Conservation (phyloP, 73 alveolate genomes). For the Diophrys appendiculata region DNA sequence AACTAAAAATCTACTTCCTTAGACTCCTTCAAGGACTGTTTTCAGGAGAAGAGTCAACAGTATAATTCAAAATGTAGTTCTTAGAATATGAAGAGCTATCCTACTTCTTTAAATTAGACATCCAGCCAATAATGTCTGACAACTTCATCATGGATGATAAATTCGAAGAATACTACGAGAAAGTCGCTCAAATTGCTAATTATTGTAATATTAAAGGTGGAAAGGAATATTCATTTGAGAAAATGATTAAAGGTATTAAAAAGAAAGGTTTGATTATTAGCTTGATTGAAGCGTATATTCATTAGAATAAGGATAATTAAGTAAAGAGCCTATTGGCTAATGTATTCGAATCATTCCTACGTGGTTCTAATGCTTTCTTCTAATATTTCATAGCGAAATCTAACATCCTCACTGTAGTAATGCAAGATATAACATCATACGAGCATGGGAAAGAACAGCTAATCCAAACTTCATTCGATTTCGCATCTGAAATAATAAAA, state of each 20-base stretch:
- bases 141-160: conserved; percentile 1
- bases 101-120: neutral
- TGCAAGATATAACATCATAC: too few species aligned
- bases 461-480: too few species aligned
- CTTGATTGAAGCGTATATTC: too few species aligned
- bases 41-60: neutral
- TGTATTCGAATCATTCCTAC: too few species aligned
- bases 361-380: too few species aligned
- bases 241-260: too few species aligned
- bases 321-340: too few species aligned
- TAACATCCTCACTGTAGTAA: too few species aligned
- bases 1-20: neutral
- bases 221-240: neutral
- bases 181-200: neutral
- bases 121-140: neutral
- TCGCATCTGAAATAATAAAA: too few species aligned
- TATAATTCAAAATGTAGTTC: neutral
- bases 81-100: neutral
- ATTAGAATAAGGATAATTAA: neutral
- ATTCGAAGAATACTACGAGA: neutral
- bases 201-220: neutral
- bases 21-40: neutral
- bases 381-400: too few species aligned
- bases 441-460: too few species aligned
- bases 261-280: neutral